Evolutionary conservation across 2,329 filamentous ascomycete genomes (phyloP).

Genomic region (Scedosporium apiospermum): DNA sequence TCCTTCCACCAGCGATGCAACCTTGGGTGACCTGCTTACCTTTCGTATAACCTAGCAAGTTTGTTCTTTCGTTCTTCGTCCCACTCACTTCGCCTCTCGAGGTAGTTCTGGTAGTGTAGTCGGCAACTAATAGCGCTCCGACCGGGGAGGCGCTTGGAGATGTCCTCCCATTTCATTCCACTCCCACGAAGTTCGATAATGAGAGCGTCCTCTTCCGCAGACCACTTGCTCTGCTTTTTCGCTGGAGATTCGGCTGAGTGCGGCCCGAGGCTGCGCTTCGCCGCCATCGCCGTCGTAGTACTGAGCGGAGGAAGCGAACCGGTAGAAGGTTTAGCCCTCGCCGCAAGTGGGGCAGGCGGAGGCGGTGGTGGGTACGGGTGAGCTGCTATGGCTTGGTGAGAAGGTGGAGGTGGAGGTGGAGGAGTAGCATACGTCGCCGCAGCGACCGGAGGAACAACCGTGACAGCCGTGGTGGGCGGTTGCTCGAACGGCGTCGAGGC

Average conservation of each 20-base stretch:
- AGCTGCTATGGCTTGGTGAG: conserved; percentile 16
- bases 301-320: conserved; percentile 14
- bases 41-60: conserved; percentile 86
- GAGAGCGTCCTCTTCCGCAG: conserved; percentile 80
- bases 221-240: conserved; percentile 97
- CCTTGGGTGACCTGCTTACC: conserved; percentile 45
- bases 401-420: conserved; percentile 15
- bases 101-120: conserved; percentile 93
- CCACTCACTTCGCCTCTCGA: conserved; percentile 88
- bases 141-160: conserved; percentile 81
- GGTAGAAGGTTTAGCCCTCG: background rate
- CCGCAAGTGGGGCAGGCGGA: conserved; percentile 2
- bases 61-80: conserved; percentile 98
- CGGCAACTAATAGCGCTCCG: conserved; percentile 90
- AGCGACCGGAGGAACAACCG: conserved; percentile 8
- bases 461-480: conserved; percentile 9
- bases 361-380: background rate
- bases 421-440: conserved; percentile 8
- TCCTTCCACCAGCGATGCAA: background rate
- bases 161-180: conserved; percentile 98
- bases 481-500: conserved; percentile 15
- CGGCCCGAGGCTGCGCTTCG: conserved; percentile 41
- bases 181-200: conserved; percentile 86
- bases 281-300: conserved; percentile 9
- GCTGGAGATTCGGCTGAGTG: conserved; percentile 59